Base-by-base conservation (phyloP, 2,329 filamentous ascomycete species). In the Trichophaea hybrida region DNA sequence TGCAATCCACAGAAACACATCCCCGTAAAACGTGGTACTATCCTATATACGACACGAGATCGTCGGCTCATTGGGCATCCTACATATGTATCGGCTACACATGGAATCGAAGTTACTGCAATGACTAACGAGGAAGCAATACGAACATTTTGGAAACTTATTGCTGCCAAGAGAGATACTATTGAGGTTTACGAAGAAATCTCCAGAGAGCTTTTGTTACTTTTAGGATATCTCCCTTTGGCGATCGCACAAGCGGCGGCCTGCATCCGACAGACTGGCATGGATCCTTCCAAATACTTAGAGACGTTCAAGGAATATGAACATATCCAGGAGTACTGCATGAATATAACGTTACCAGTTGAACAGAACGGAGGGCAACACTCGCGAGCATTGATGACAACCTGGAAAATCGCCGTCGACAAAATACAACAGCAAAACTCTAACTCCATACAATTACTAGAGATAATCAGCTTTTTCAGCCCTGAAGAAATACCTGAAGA, bases 21-120 rank as follows among this genome's bases (percentile, higher is more conserved):
- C 15, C 59, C 59, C 3, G 8, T 38, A n/a, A 44, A 48, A n/a
- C 53, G 57, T 5, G 59, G 59, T 2, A 40, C 59, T 12, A 58
- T 61, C 43, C 13, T 61, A 5, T 61, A 52, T 46, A 61, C 59
- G 24, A 53, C 55, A 24, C 59, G 59, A 32, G 55, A 61, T 51
- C 2, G 17, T 4, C 15, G 50, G 34, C 24, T 53, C 1, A 13
- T 53, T 4, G 24, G 24, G 10, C 7, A 53, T 13, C 10, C 10
- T 10, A 2, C 10, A 4, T 53, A 53, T 55, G 33, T 53, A 4
- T 13, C 52, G 1, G 7, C 17, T 15, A 6, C 1, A 2, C 3
- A 1, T 8, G 37, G 37, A 6, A 6, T 55, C 8, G 33, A 55
- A 17, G 6, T 55, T 10, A 2, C 33, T 8, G 17, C 17, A n/a